phyloP scores from a whole-genome alignment of 2,329 filamentous ascomycete genomes.

The Fusarium sp. region DNA sequence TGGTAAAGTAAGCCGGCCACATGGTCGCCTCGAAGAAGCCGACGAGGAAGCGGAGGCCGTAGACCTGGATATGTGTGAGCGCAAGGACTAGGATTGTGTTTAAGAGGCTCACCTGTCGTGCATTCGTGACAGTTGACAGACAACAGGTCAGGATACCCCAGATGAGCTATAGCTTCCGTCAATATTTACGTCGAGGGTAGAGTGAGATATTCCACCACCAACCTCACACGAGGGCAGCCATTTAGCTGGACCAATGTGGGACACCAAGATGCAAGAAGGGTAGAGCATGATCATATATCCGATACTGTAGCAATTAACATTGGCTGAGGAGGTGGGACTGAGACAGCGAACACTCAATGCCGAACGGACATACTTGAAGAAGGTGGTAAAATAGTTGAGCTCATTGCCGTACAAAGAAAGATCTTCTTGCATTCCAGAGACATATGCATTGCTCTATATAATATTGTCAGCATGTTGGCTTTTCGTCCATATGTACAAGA shows the following conservation, averaged over 20 bases:
- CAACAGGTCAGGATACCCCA: slow-evolving; percentile 6
- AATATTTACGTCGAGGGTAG: no score
- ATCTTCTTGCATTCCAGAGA: slow-evolving; percentile 27
- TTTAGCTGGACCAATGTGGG: slow-evolving; percentile 21
- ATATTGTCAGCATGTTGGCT: background rate
- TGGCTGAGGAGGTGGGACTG: background rate
- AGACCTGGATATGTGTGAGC: background rate
- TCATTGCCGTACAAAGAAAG: slow-evolving; percentile 19
- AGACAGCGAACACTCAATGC: no score
- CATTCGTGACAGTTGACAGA: background rate
- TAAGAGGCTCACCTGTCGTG: background rate
- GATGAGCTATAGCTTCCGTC: background rate
- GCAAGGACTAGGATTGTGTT: background rate
- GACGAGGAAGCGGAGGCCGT: slow-evolving; percentile 17
- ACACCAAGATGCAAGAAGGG: slow-evolving; percentile 22
- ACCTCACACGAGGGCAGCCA: slow-evolving; percentile 24
- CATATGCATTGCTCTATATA: slow-evolving; percentile 20
- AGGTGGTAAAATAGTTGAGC: slow-evolving; percentile 25
- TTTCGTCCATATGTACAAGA: background rate
- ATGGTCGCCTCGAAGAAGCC: slow-evolving; percentile 25
- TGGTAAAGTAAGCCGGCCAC: slow-evolving; percentile 27
- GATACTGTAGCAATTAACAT: background rate
- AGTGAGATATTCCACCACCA: no score
- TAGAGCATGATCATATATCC: slow-evolving; percentile 30
- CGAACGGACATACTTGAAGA: background rate